Percentiles rank a stretch among this genome's conserved stretches.
Conservation (phyloP, 306 rosid species). For the Macrotyloma uniflorum region DNA sequence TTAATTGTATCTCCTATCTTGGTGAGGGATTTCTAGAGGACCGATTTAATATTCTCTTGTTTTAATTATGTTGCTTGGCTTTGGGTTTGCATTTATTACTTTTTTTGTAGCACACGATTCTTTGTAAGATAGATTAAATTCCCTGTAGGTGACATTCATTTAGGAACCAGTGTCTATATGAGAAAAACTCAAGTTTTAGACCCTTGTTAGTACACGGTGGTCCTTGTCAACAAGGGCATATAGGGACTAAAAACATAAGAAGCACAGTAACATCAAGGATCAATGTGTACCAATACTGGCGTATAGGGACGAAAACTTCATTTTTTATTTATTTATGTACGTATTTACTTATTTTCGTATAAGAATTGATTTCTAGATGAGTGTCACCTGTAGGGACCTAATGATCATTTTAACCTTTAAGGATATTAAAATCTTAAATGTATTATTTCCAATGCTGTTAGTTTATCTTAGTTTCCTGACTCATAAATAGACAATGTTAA, state of each 20-base stretch:
- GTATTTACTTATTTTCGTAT: not conserved
- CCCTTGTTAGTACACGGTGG: not conserved
- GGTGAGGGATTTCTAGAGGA: not conserved
- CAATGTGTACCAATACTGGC: not conserved
- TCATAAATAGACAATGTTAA: conserved; percentile 5
- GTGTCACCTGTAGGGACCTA: not conserved
- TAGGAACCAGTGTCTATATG: not conserved
- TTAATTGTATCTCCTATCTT: not conserved
- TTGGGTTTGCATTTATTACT: conserved; percentile 10
- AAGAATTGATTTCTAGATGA: not conserved
- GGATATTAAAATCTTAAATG: too few species aligned
- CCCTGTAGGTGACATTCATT: not conserved
- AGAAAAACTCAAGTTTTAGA: not conserved
- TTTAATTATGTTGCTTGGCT: conserved; percentile 18
- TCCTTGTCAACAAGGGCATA: not conserved
- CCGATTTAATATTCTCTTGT: conserved; percentile 2
- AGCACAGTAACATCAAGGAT: not conserved
- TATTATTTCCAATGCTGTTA: too few species aligned
- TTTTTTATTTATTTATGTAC: not conserved
- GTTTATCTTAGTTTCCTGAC: too few species aligned
- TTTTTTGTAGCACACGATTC: not conserved
- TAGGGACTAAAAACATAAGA: not conserved
- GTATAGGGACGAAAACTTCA: not conserved
- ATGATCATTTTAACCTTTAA: not conserved
- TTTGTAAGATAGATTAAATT: not conserved